Evolutionary conservation across 2,329 filamentous ascomycete species (phyloP).

Genomic region (Volutella citrinella): DNA sequence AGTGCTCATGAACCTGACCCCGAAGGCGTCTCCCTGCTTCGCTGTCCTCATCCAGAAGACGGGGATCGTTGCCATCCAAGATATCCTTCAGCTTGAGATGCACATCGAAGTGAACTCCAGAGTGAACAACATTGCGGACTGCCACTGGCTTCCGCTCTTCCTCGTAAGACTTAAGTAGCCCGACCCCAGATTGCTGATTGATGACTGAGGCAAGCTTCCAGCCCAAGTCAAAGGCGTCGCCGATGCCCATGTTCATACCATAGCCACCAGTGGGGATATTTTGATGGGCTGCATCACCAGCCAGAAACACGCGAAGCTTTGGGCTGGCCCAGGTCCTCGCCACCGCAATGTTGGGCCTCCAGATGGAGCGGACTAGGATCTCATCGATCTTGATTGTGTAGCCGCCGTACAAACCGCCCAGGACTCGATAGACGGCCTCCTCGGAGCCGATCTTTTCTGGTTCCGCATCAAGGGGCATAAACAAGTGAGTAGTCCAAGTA

Average conservation of each 20-base stretch:
- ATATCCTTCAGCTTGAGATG: neutral
- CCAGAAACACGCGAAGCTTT: slow-evolving; percentile 32
- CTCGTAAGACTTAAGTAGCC: slow-evolving; percentile 23
- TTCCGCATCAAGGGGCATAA: neutral
- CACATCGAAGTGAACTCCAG: neutral
- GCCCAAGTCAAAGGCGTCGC: slow-evolving; percentile 32
- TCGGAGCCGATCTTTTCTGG: neutral
- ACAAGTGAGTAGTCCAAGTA: neutral
- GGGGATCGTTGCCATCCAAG: neutral
- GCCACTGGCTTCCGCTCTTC: slow-evolving; percentile 13
- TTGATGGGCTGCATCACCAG: slow-evolving; percentile 35
- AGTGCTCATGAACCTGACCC: too few species aligned
- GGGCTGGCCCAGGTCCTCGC: slow-evolving; percentile 23
- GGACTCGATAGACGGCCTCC: slow-evolving; percentile 6
- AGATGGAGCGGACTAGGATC: slow-evolving; percentile 18
- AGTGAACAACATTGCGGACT: too few species aligned
- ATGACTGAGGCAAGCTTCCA: slow-evolving; percentile 32
- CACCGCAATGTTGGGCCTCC: slow-evolving; percentile 19
- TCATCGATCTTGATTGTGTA: slow-evolving; percentile 19
- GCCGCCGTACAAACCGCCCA: slow-evolving; percentile 4
- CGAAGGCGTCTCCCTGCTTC: too few species aligned
- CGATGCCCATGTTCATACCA: slow-evolving; percentile 36
- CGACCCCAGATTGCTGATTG: slow-evolving; percentile 9
- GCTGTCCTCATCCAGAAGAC: too few species aligned
- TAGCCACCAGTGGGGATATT: slow-evolving; percentile 34